Conservation (phyloP, 2,329 filamentous ascomycete genomes). For the Phaeoacremonium minimum region DNA sequence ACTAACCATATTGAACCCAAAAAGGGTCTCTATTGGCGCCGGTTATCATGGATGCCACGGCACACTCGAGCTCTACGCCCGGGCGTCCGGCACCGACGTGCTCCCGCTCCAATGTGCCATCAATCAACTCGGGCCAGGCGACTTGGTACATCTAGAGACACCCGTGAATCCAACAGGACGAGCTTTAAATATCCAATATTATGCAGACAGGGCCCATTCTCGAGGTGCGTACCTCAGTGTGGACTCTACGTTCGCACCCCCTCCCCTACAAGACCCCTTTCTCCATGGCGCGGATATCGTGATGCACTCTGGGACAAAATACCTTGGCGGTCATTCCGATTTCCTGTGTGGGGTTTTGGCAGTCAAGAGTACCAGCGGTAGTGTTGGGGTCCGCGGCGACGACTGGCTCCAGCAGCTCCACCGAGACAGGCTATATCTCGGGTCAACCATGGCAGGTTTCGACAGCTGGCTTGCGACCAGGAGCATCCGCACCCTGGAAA, state of each 20-base stretch:
- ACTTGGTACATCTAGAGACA: slow-evolving; percentile 88
- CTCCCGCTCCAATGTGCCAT: slow-evolving; percentile 44
- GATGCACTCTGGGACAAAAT: slow-evolving; percentile 94
- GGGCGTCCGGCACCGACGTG: slow-evolving; percentile 69
- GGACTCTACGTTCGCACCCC: slow-evolving; percentile 90
- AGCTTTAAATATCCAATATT: slow-evolving; percentile 68
- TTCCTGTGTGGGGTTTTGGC: slow-evolving; percentile 83
- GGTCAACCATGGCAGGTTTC: slow-evolving; percentile 80
- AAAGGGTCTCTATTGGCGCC: slow-evolving; percentile 71
- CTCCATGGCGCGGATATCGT: slow-evolving; percentile 75
- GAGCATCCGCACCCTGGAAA: slow-evolving; percentile 78
- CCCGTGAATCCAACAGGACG: slow-evolving; percentile 88
- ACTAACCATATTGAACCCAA: slow-evolving; percentile 78
- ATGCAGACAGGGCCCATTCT: slow-evolving; percentile 67
- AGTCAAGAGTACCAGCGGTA: slow-evolving; percentile 50
- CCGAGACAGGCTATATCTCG: slow-evolving; percentile 70
- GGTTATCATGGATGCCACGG: slow-evolving; percentile 95
- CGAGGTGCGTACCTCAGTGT: slow-evolving; percentile 75
- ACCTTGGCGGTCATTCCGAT: slow-evolving; percentile 92
- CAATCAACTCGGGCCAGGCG: slow-evolving; percentile 66
- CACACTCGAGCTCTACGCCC: slow-evolving; percentile 68
- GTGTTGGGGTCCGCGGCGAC: slow-evolving; percentile 21
- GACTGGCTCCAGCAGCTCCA: slow-evolving; percentile 59
- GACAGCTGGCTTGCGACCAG: slow-evolving; percentile 91
- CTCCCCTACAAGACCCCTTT: slow-evolving; percentile 84